Percentiles rank a stretch among this genome's conserved stretches.
These are phyloP conservation scores for Panus rudis DNA, from an alignment of 768 basidiomycete genomes.

Conservation along the genomic window DNA sequence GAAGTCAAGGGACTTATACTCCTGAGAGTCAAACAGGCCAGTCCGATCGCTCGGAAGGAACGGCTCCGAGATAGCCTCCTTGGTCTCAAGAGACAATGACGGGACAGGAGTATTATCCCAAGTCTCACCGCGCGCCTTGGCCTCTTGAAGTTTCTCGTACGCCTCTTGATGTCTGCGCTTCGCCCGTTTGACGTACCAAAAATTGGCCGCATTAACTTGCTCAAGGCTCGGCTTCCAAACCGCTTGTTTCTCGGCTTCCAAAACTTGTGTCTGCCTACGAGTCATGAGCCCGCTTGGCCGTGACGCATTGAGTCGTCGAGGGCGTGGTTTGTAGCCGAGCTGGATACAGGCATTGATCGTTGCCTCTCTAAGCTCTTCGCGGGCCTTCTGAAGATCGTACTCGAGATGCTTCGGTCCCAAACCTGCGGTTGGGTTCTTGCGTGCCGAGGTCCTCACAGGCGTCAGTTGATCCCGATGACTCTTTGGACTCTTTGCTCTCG, in stretches of 20 bases:
- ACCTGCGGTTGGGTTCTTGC: too few species aligned
- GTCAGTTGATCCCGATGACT: too few species aligned
- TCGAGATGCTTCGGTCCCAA: background rate
- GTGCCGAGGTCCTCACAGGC: too few species aligned
- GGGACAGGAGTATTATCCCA: background rate
- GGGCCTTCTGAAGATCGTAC: background rate
- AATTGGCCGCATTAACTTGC: background rate
- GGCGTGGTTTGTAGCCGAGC: background rate
- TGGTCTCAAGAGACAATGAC: background rate
- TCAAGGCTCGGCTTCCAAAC: background rate
- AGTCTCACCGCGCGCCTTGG: background rate
- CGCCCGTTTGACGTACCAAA: background rate
- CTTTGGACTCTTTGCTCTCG: too few species aligned
- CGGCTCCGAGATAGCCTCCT: background rate
- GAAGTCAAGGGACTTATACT: too few species aligned
- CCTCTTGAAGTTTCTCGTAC: background rate
- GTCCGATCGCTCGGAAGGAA: too few species aligned
- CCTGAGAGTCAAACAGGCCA: too few species aligned
- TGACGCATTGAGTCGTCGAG: background rate
- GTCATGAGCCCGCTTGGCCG: too few species aligned
- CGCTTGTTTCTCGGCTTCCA: too few species aligned
- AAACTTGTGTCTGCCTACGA: too few species aligned
- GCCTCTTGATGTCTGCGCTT: background rate
- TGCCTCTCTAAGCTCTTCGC: background rate
- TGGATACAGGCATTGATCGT: background rate